phyloP scores from a whole-genome alignment of 2,329 filamentous ascomycete species.

The Acrocalymma vagum region DNA sequence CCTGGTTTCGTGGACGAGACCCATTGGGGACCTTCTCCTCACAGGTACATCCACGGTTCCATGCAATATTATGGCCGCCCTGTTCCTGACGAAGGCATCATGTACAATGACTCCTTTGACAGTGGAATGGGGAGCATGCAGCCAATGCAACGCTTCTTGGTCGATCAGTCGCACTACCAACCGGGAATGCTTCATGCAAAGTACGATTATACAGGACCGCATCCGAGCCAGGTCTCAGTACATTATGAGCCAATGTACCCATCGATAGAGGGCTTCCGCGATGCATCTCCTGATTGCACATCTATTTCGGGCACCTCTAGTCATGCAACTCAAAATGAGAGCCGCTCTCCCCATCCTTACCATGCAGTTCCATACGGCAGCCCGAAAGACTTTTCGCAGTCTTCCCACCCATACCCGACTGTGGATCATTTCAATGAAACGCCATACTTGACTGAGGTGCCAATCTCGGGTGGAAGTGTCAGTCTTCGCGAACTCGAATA shows the following conservation, averaged over 20 bases:
- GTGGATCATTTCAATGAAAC: slow-evolving; percentile 23
- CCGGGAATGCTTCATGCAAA: slow-evolving; percentile 38
- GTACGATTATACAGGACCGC: slow-evolving; percentile 18
- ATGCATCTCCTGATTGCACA: slow-evolving; percentile 44
- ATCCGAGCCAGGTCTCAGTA: slow-evolving; percentile 21
- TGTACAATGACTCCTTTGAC: slow-evolving; percentile 25
- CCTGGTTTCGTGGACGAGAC: slow-evolving; percentile 30
- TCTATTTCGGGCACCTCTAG: slow-evolving; percentile 41
- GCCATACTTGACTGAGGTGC: slow-evolving; percentile 17
- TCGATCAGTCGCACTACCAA: slow-evolving; percentile 35
- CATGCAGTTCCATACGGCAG: slow-evolving; percentile 26
- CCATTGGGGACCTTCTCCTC: slow-evolving; percentile 19
- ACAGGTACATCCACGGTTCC: slow-evolving; percentile 18
- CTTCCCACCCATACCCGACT: slow-evolving; percentile 25
- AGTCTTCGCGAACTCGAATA: slow-evolving; percentile 43
- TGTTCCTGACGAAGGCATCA: slow-evolving; percentile 20
- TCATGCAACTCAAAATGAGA: slow-evolving; percentile 39
- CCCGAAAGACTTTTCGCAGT: slow-evolving; percentile 25
- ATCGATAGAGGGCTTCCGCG: slow-evolving; percentile 26
- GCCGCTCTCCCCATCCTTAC: slow-evolving; percentile 32
- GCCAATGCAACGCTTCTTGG: slow-evolving; percentile 45
- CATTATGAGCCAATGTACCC: slow-evolving; percentile 34
- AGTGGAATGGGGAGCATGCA: slow-evolving; percentile 33
- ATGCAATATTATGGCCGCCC: slow-evolving; percentile 22
- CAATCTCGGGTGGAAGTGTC: slow-evolving; percentile 26